Conservation (phyloP, 495 filamentous ascomycete species). For the Aspergillus bertholletiae region DNA sequence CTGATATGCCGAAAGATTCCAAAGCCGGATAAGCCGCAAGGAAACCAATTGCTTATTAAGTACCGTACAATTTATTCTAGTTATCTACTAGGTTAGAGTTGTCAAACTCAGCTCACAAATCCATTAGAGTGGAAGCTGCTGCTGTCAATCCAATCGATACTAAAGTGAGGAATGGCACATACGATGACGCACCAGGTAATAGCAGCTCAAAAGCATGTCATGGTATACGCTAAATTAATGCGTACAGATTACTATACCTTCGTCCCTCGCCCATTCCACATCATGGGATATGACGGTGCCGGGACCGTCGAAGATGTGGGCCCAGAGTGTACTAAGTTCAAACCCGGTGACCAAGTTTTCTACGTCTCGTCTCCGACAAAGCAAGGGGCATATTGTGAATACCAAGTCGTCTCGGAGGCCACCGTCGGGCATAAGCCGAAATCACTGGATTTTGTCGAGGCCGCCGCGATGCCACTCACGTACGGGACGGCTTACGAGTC, state of each 20-base stretch:
- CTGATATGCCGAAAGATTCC: too few relatives aligned
- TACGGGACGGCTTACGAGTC: conserved; percentile 33
- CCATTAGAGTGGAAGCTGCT: too few relatives aligned
- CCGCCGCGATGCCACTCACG: conserved; percentile 31
- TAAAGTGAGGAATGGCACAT: conserved; percentile 28
- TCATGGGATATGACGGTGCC: conserved; percentile 30
- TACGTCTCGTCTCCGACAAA: conserved; percentile 25
- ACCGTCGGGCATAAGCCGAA: too few relatives aligned
- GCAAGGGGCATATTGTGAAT: too few relatives aligned
- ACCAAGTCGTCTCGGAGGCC: too few relatives aligned
- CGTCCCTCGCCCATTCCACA: conserved; percentile 21
- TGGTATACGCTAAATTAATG: too few relatives aligned
- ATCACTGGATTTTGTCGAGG: conserved; percentile 20
- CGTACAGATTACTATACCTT: conserved; percentile 26
- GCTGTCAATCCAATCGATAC: conserved; percentile 33
- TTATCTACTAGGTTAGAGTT: too few relatives aligned
- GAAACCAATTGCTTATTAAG: too few relatives aligned
- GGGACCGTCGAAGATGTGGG: conserved; percentile 24
- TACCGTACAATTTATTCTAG: too few relatives aligned
- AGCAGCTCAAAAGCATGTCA: too few relatives aligned
- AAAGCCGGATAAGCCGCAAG: too few relatives aligned
- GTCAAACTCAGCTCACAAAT: too few relatives aligned
- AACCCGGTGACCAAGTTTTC: conserved; percentile 28
- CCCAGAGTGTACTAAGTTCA: conserved; percentile 19
- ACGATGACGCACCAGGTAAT: conserved; percentile 29